phyloP scores from a whole-genome alignment of 306 rosid genomes.

The Vachellia collinsii region DNA sequence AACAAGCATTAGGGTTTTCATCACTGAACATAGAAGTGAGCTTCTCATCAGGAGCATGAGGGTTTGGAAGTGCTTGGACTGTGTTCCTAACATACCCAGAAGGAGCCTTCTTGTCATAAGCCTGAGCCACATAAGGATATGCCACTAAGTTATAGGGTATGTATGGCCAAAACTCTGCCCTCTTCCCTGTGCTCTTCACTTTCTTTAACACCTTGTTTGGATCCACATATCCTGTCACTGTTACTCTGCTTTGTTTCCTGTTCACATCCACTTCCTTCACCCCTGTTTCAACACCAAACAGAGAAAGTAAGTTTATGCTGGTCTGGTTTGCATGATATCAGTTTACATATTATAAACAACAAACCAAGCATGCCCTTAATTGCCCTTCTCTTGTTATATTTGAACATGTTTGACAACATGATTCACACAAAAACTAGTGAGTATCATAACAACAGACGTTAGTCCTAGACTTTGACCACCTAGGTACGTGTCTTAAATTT shows the following conservation, averaged over 20 bases:
- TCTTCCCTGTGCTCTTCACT: constrained; percentile 83
- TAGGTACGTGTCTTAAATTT: too few species aligned
- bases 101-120: constrained; percentile 92
- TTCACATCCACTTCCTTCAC: constrained; percentile 71
- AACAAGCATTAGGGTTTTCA: constrained; percentile 88
- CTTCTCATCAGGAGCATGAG: constrained; percentile 66
- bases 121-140: constrained; percentile 77
- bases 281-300: constrained; percentile 43
- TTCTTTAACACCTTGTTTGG: constrained; percentile 80
- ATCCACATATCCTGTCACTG: constrained; percentile 78
- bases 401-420: background rate
- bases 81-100: constrained; percentile 76
- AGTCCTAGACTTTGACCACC: too few species aligned
- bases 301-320: too few species aligned
- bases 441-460: background rate
- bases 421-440: background rate
- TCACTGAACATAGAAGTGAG: constrained; percentile 72
- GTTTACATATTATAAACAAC: background rate
- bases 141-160: constrained; percentile 86
- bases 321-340: background rate
- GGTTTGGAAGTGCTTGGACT: constrained; percentile 56
- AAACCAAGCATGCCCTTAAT: background rate
- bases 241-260: constrained; percentile 78
- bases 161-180: constrained; percentile 93
- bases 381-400: background rate